Base-by-base conservation (phyloP, 176 grass and related monocot species). In the Ananas comosus region DNA sequence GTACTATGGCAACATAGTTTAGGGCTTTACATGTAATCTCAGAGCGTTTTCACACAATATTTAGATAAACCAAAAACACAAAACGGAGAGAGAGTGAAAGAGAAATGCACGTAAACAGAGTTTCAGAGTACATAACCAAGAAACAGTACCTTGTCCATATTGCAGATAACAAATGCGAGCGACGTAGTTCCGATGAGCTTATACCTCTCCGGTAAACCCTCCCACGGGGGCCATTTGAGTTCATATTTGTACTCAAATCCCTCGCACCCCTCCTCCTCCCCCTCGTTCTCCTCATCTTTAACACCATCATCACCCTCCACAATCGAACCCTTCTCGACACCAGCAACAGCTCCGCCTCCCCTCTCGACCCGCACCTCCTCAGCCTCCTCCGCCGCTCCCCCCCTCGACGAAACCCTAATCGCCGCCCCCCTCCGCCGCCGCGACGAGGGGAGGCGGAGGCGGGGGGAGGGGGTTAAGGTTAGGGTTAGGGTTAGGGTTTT, bases 81-180 rank as follows among this genome's bases (percentile, higher is more conserved):
- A 42, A 42, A 42, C 33, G 33, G 33, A 42, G 33, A 42, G 33
- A 42, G 33, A 7, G 33, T 6, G 33, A 42, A 4, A 42, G 33
- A 42, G 33, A 42, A 0, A 7, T 42, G 33, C 33, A 8, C 33
- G 11, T 24, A 63, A 11, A 19, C 48, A 51, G 23, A 84, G 12
- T 29, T 2, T 56, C 22, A 66, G 13, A 11, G 49, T 13, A 64
- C 16, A 11, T 50, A n/a, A 49, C 16, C 24, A 58, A 51, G 66
- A 69, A n/a, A 47, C 7, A 54, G 66, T 70, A 96, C 93, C 89
- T 97, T 97, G 77, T 97, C 94, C 94, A 97, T 97, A 74, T 97
- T 97, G 80, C 94, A 92, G 70, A 97, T 78, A 50, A 97, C 94
- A 77, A 97, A 97, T 6, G 94, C 94, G 54, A 97, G 89, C 3